phyloP scores from a whole-genome alignment of 2,329 filamentous ascomycete genomes.

The Chalaropsis thielavioides region DNA sequence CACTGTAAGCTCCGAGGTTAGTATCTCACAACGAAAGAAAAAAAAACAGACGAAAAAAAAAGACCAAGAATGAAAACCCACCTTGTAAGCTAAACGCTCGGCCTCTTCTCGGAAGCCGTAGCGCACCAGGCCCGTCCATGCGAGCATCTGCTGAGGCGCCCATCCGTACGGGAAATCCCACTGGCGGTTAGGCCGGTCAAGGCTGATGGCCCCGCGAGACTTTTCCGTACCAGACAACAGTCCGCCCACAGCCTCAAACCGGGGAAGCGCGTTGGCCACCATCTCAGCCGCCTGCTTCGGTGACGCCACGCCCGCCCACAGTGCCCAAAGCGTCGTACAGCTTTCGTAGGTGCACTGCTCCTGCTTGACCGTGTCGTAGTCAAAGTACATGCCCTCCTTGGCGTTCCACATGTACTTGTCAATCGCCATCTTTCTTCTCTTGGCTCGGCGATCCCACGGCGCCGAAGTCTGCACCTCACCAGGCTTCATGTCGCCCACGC shows the following conservation, averaged over 20 bases:
- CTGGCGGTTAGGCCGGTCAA: constrained; percentile 83
- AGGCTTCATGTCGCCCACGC: constrained; percentile 46
- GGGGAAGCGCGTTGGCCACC: constrained; percentile 67
- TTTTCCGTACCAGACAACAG: constrained; percentile 79
- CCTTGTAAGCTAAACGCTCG: constrained; percentile 73
- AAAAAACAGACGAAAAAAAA: background rate
- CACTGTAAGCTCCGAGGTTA: constrained; percentile 32
- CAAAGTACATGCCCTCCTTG: constrained; percentile 88
- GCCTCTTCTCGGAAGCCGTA: constrained; percentile 89
- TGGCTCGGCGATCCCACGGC: constrained; percentile 78
- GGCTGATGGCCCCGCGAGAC: constrained; percentile 63
- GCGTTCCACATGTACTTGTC: constrained; percentile 93
- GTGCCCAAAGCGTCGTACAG: constrained; percentile 89
- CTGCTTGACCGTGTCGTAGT: constrained; percentile 79
- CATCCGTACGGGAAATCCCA: constrained; percentile 98
- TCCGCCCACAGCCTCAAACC: constrained; percentile 77
- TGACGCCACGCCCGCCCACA: constrained; percentile 84
- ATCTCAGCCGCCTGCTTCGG: constrained; percentile 75
- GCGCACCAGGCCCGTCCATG: constrained; percentile 81
- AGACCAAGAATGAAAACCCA: background rate
- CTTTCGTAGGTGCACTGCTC: constrained; percentile 74
- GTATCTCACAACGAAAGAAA: background rate
- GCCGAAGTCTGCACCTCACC: constrained; percentile 68
- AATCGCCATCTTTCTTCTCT: constrained; percentile 68
- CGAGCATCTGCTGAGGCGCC: constrained; percentile 97